Base-by-base conservation (phyloP, 148 eudicot species). In the Amaranthus cruentus region DNA sequence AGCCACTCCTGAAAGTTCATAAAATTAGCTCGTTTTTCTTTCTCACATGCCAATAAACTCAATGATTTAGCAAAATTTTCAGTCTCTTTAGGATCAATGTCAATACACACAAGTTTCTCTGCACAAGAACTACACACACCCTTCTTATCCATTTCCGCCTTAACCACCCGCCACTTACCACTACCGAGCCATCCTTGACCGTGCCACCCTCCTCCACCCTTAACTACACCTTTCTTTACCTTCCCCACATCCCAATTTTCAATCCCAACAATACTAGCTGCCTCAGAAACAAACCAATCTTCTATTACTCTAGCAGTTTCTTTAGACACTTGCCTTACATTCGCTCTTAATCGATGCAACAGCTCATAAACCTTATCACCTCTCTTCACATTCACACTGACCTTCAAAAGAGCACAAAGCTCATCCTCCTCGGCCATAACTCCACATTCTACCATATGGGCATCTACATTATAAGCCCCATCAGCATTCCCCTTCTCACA, bases 161-260 rank as follows among this genome's bases (percentile, higher is more conserved):
- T 87, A 51, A 73, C 81, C 42, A 91, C 91, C 61, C 71, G 85
- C 98, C 98, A 94, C 47, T 86, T 81, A 73, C 98, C 97, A 66
- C 73, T 90, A 58, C 98, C 98, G 62, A 94, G 82, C 98, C 98
- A 94, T 70, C 98, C 98, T 84, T 89, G 90, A 13, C 97, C 97
- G 60, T 94, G 98, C 96, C 97, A 94, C 54, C 98, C 98, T 21
- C 98, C 98, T n/a, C 98, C 98, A 48, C 96, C 93, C 71, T 79
- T 87, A 61, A 80, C 51, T 69, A 88, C 82, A 73, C 91, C 97
- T 77, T 84, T 88, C 84, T 74, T 89, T 69, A 94, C 96, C 80
- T 79, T 89, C 1, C 15, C 69, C 47, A 72, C 85, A 81, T 91
- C 93, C 97, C 95, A 88, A 47, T 84, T 75, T 81, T 77, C 86